Conservation (phyloP, 164 flowering plant species). For the Nymphaea colorata region DNA sequence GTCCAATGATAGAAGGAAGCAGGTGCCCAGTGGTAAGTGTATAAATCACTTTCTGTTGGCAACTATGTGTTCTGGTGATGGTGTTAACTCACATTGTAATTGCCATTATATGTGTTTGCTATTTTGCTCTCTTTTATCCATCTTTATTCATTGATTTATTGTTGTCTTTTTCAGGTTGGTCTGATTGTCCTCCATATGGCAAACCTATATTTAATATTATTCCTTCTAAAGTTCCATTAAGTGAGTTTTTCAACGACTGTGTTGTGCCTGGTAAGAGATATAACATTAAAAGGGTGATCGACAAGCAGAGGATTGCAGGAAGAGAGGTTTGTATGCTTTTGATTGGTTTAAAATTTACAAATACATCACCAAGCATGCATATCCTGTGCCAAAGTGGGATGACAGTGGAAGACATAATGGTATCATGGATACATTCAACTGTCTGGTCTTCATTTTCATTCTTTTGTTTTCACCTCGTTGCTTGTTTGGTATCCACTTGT, state of each 20-base stretch:
- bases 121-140: background rate
- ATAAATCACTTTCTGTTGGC: background rate
- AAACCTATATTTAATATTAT: slow-evolving; percentile 44
- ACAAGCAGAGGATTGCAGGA: slow-evolving; percentile 55
- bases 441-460: no score
- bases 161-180: slow-evolving; percentile 55
- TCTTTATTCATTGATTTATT: background rate
- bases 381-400: no score
- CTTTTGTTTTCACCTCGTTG: no score
- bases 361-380: no score
- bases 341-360: no score
- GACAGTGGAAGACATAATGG: no score
- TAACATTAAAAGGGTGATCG: slow-evolving; percentile 79
- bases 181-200: slow-evolving; percentile 78
- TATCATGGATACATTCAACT: no score
- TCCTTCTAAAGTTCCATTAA: slow-evolving; percentile 91
- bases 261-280: slow-evolving; percentile 81
- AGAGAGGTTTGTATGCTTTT: slow-evolving; percentile 39
- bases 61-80: no score
- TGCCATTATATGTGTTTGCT: no score
- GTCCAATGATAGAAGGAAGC: slow-evolving; percentile 37
- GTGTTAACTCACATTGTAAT: no score
- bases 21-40: slow-evolving; percentile 56
- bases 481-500: no score
- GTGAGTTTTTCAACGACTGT: slow-evolving; percentile 59